These are phyloP conservation scores for Trypanosoma grayi DNA, from an alignment of 208 protist genomes.

Conservation along the genomic window DNA sequence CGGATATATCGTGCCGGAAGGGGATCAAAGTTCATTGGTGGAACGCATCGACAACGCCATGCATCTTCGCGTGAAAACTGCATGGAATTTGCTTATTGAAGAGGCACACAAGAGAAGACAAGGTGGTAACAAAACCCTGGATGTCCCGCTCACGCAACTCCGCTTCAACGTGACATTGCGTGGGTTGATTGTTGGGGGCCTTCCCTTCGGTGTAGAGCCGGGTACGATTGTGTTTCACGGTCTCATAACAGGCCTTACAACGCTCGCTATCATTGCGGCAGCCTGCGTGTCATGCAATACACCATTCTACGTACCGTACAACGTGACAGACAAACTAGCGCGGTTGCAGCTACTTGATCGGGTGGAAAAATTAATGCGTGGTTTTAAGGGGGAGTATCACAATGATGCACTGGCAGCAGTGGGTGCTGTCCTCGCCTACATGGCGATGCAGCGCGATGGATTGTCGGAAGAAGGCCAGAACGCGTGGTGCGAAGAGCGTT, in stretches of 20 bases:
- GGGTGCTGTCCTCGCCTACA: constrained; percentile 66
- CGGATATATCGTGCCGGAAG: constrained; percentile 54
- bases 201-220: constrained; percentile 53
- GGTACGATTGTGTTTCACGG: constrained; percentile 72
- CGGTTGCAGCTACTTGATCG: constrained; percentile 17
- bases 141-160: constrained; percentile 21
- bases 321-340: constrained; percentile 38
- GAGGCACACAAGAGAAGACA: constrained; percentile 28
- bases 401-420: constrained; percentile 64
- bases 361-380: constrained; percentile 48
- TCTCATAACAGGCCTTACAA: constrained; percentile 63
- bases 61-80: constrained; percentile 29
- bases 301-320: constrained; percentile 71
- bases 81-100: constrained; percentile 45
- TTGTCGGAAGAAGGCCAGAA: constrained; percentile 74
- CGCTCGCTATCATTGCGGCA: constrained; percentile 62
- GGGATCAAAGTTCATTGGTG: constrained; percentile 31
- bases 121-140: constrained; percentile 18
- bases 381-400: constrained; percentile 47
- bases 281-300: constrained; percentile 59
- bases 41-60: constrained; percentile 31
- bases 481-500: constrained; percentile 65
- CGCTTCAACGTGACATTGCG: constrained; percentile 62
- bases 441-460: constrained; percentile 72
- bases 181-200: constrained; percentile 59